Percentiles rank a stretch among this genome's conserved stretches.
Evolutionary conservation across 305 asterid species (phyloP).

Genomic region (Solanum aculeatissimum): DNA sequence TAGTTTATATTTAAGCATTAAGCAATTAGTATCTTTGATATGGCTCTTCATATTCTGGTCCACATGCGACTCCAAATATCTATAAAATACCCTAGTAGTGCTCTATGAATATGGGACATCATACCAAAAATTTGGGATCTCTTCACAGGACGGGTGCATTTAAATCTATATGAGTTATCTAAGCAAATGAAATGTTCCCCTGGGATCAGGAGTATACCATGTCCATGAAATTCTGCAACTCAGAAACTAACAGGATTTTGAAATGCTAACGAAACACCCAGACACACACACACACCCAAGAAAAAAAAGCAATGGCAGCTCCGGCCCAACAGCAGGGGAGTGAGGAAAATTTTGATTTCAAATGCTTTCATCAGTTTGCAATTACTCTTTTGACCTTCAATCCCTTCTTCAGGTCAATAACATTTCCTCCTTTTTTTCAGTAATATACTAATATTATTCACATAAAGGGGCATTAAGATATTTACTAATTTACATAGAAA

Average conservation of each 20-base stretch:
- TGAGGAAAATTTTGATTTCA: background rate
- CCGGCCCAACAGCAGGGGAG: background rate
- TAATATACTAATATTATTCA: background rate
- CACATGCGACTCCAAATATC: background rate
- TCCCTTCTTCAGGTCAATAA: background rate
- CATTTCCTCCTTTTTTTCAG: background rate
- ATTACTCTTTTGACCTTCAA: background rate
- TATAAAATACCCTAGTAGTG: background rate
- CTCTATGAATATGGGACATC: background rate
- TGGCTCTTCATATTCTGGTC: background rate
- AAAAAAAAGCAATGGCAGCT: background rate
- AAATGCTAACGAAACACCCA: background rate
- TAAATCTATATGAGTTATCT: background rate
- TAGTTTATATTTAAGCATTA: background rate
- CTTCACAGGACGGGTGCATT: background rate
- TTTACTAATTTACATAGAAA: background rate
- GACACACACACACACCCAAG: background rate
- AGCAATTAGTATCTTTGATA: background rate
- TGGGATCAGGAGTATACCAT: background rate
- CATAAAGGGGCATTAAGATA: background rate
- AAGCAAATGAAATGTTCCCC: background rate
- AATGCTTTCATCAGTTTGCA: background rate
- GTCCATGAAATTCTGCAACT: background rate
- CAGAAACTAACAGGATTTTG: background rate
- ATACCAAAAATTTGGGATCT: background rate